Evolutionary conservation across 2,329 filamentous ascomycete species (phyloP).

Genomic region (Aureobasidium mangrovei): DNA sequence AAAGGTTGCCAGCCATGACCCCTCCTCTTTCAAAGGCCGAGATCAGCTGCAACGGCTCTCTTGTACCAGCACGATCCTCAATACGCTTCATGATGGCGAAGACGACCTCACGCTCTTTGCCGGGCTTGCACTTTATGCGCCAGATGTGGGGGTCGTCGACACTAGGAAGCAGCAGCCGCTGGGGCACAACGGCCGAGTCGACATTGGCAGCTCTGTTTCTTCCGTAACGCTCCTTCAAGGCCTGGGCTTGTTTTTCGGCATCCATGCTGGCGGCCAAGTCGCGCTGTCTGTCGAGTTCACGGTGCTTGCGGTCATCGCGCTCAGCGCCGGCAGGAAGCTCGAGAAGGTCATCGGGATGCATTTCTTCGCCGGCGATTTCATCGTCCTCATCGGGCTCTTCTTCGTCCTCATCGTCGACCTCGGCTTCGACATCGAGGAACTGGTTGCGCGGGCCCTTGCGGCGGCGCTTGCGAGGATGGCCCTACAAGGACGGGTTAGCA

Average conservation of each 20-base stretch:
- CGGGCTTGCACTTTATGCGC: conserved; percentile 85
- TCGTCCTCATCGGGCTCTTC: conserved; percentile 83
- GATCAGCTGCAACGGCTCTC: conserved; percentile 74
- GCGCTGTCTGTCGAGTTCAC: conserved; percentile 86
- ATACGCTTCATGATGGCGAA: conserved; percentile 82
- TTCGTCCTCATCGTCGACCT: conserved; percentile 90
- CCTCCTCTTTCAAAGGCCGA: conserved; percentile 85
- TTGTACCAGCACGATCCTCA: conserved; percentile 67
- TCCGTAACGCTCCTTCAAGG: conserved; percentile 80
- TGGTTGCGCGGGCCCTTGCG: conserved; percentile 66
- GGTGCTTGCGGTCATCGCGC: conserved; percentile 83
- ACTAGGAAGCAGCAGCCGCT: conserved; percentile 77
- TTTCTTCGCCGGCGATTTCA: conserved; percentile 74
- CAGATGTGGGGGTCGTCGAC: conserved; percentile 95
- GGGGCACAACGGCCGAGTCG: conserved; percentile 71
- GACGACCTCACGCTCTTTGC: conserved; percentile 88
- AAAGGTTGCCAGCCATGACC: conserved; percentile 89
- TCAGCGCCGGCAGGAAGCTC: conserved; percentile 65
- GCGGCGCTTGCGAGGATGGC: conserved; percentile 69
- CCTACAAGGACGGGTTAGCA: conserved; percentile 31
- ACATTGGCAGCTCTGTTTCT: conserved; percentile 55
- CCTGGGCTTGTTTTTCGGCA: conserved; percentile 84
- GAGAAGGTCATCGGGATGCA: conserved; percentile 80
- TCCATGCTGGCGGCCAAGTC: conserved; percentile 83
- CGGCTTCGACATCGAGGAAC: conserved; percentile 96